These are phyloP conservation scores for Tolypocladium pustulatum DNA, from an alignment of 2,329 filamentous ascomycete genomes.

Conservation along the genomic window DNA sequence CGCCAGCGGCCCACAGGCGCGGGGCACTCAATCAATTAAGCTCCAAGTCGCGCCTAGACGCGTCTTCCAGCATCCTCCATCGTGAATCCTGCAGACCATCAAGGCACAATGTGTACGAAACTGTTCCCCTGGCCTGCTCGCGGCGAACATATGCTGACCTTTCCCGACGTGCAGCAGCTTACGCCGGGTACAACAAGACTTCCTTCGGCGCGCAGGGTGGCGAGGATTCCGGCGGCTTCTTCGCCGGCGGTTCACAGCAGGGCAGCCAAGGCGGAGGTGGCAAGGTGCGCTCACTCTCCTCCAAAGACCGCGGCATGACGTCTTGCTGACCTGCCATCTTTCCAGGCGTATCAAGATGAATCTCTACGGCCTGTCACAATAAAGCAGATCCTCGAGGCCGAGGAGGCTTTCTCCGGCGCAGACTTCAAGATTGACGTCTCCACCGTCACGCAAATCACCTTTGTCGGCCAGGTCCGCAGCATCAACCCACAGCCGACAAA, in stretches of 20 bases:
- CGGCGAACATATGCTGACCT: not conserved
- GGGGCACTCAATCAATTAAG: constrained; percentile 5
- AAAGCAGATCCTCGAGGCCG: constrained; percentile 82
- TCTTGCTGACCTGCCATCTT: not conserved
- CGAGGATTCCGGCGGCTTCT: constrained; percentile 52
- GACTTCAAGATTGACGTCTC: constrained; percentile 77
- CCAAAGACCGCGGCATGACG: no score
- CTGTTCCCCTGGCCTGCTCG: not conserved
- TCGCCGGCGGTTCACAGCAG: constrained; percentile 47
- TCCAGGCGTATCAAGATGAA: constrained; percentile 60
- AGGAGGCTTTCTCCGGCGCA: constrained; percentile 59
- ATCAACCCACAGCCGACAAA: constrained; percentile 83
- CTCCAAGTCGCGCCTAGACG: constrained; percentile 5
- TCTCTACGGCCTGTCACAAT: constrained; percentile 89
- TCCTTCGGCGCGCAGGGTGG: constrained; percentile 44
- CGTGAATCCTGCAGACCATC: not conserved
- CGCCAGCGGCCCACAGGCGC: not conserved
- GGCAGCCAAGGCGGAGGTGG: constrained; percentile 41
- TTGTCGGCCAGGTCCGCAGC: constrained; percentile 84
- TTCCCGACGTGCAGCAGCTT: constrained; percentile 28
- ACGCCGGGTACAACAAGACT: constrained; percentile 35
- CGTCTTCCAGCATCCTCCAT: constrained; percentile 4
- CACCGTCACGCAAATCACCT: constrained; percentile 61
- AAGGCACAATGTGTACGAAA: constrained; percentile 21
- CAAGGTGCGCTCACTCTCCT: constrained; percentile 24